Evolutionary conservation across 257 asterid genomes (phyloP), one percentile per base, ranked within the genome.

Genomic region (Jasminum sambac): DNA sequence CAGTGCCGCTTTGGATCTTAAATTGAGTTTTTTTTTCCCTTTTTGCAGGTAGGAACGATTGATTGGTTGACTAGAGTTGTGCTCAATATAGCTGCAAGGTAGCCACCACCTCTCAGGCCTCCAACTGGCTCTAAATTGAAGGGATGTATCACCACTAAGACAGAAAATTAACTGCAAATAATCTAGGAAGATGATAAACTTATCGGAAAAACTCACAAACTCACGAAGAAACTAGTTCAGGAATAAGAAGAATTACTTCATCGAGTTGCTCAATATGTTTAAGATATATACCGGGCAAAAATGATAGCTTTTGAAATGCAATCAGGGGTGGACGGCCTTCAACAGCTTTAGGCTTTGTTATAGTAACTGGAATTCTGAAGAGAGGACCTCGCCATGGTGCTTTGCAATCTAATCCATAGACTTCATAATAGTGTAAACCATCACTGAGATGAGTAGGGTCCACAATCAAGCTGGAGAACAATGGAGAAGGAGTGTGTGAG

Each of bases 341-440:
- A 77, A 94, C 88, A 14, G 72, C 73, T 78, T 79, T 83, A 48
- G 99, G 98, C 80, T 94, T 94, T 52, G 95, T 89, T 79, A 94
- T 88, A 41, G 98, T 94, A 66, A 94, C 52, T 42, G 99, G 96
- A 85, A 94, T 87, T 82, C 99, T 81, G 80, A 94, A 94, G 64
- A 94, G 87, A 63, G 99, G 99, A 72, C 99, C 99, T 61, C 99
- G 96, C 96, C 96, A 91, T 64, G 98, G 99, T 8, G 96, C 88
- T 74, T 81, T 86, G 83, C 90, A 83, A 80, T 91, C 98, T 72
- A 89, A 13, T 55, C 89, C 99, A 76, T 86, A 89, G 61, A 94
- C 95, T 89, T 94, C 99, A 80, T 79, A 94, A 83, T 88, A 94
- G 82, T 94, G 99, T 73, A 94, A 80, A 78, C 99, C 99, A 67